These are phyloP conservation scores for Vitis rupestris DNA, from an alignment of 164 flowering plant genomes.

Conservation along the genomic window DNA sequence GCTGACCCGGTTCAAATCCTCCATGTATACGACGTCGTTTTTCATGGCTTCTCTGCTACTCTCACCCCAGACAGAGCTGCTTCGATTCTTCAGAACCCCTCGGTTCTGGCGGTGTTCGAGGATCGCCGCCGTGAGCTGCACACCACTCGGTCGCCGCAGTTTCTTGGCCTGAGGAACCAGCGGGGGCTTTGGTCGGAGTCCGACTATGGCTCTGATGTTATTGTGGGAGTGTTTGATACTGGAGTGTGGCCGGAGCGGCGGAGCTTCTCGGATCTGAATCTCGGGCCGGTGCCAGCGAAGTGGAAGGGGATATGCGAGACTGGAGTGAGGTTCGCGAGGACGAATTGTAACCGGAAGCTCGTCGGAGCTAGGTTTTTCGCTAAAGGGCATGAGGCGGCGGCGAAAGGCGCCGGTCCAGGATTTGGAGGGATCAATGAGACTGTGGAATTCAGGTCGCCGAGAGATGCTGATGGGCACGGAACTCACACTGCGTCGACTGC, in stretches of 20 bases:
- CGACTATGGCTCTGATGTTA: slow-evolving; percentile 87
- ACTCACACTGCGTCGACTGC: slow-evolving; percentile 98
- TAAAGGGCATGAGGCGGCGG: slow-evolving; percentile 72
- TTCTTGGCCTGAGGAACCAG: slow-evolving; percentile 78
- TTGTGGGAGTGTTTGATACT: slow-evolving; percentile 87
- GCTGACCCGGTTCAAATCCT: slow-evolving; percentile 49
- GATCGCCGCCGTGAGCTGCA: slow-evolving; percentile 78
- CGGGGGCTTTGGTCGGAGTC: slow-evolving; percentile 92
- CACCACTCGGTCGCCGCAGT: slow-evolving; percentile 99
- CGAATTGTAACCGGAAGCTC: slow-evolving; percentile 68
- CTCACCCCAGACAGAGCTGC: slow-evolving; percentile 49
- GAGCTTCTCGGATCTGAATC: slow-evolving; percentile 74
- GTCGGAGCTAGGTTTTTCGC: slow-evolving; percentile 84
- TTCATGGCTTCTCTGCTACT: slow-evolving; percentile 89
- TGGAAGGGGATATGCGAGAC: slow-evolving; percentile 81
- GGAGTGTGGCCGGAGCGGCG: slow-evolving; percentile 95
- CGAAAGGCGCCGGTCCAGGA: slow-evolving; percentile 27
- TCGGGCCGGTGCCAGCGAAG: slow-evolving; percentile 67
- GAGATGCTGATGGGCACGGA: slow-evolving; percentile 97
- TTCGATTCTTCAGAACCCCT: slow-evolving; percentile 42
- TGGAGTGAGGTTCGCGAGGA: slow-evolving; percentile 45
- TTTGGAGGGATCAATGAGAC: slow-evolving; percentile 43
- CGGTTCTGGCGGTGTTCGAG: slow-evolving; percentile 67
- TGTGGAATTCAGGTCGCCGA: slow-evolving; percentile 70
- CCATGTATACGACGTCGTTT: slow-evolving; percentile 78